Base-by-base conservation (phyloP, 1,139 yeast genomes). In the Protomyces gravidus region DNA sequence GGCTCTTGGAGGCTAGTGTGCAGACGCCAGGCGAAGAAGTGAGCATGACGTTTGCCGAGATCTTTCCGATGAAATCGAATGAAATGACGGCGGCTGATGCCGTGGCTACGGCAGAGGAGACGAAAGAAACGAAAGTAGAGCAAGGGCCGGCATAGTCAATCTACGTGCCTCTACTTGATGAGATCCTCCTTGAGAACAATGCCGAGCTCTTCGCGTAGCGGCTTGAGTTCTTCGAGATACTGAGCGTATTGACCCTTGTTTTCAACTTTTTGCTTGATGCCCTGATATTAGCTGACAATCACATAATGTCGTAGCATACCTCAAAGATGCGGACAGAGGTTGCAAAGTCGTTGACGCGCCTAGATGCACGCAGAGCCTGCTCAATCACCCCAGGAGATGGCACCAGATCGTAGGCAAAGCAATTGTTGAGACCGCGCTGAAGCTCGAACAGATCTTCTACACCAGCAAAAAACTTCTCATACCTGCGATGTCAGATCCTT, bases 261-360 rank as follows among this genome's bases (percentile, higher is more conserved):
- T 23, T 52, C 48, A 11, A 39, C 55, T 40, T 55, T 40, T 19
- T 55, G 55, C 45, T 56, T 62, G 40, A 52, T 47, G 5, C 59
- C 59, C 42, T 36, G 23, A 7, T 1, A 21, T 36, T 13, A 5
- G 23, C 5, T 36, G 19, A 23, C 42, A 13, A 9, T 9, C 19
- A 53, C 58, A 82, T 85, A 1, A 33, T n/a, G 15, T 33, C 15
- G 5, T 13, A 4, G n/a, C 21, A 17, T 36, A 36, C 42, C 79
- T 92, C 98, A 70, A 92, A 92, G 64, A 95, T 96, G 78, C 98
- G 87, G 68, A 90, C 94, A 63, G 98, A 98, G 65, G 97, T 90
- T 65, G 98, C 97, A 78, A 88, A 88, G 78, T 92, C 98, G 76
- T 94, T 89, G 67, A 92, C 97, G 78, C 98, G 88, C 83, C 98